A percentile compares a stretch with the other conserved stretches of the same genome.
Evolutionary conservation across 495 filamentous ascomycete genomes (phyloP).

Genomic region (Xeromyces bisporus): DNA sequence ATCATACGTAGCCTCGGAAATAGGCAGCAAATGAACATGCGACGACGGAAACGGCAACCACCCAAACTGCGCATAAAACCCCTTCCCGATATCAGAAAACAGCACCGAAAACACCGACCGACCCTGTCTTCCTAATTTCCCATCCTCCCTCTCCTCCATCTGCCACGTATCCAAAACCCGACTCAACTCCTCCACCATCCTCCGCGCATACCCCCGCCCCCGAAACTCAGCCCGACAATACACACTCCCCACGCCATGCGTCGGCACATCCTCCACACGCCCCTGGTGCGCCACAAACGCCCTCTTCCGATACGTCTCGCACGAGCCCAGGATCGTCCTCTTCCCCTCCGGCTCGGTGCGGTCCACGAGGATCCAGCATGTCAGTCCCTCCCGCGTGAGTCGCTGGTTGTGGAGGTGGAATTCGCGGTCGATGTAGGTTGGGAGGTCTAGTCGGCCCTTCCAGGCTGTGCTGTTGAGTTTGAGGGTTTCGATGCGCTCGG

Average conservation of each 20-base stretch:
- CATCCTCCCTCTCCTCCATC: no score
- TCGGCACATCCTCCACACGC: slow-evolving; percentile 44
- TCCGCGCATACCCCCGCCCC: slow-evolving; percentile 60
- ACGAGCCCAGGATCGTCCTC: slow-evolving; percentile 57
- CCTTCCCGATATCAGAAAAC: slow-evolving; percentile 90
- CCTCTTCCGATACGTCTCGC: slow-evolving; percentile 68
- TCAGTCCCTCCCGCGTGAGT: slow-evolving; percentile 56
- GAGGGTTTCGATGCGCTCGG: slow-evolving; percentile 47
- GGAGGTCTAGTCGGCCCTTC: slow-evolving; percentile 46
- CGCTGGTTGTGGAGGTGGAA: slow-evolving; percentile 45
- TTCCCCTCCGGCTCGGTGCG: slow-evolving; percentile 22
- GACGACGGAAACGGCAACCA: slow-evolving; percentile 59
- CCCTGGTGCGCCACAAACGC: slow-evolving; percentile 38
- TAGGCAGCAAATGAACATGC: slow-evolving; percentile 48
- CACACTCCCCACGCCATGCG: slow-evolving; percentile 73
- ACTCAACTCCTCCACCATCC: slow-evolving; percentile 46
- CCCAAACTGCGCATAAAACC: slow-evolving; percentile 69
- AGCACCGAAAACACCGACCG: slow-evolving; percentile 49
- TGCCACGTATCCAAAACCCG: slow-evolving; percentile 36
- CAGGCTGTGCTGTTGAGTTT: slow-evolving; percentile 53
- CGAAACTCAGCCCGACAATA: slow-evolving; percentile 59
- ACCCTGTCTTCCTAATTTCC: slow-evolving; percentile 13
- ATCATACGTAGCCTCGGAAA: slow-evolving; percentile 11
- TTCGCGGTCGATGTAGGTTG: slow-evolving; percentile 68
- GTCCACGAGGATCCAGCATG: slow-evolving; percentile 75